phyloP scores from a whole-genome alignment of 371 early-diverging fungal genomes.

The Rhizopus sp. region DNA sequence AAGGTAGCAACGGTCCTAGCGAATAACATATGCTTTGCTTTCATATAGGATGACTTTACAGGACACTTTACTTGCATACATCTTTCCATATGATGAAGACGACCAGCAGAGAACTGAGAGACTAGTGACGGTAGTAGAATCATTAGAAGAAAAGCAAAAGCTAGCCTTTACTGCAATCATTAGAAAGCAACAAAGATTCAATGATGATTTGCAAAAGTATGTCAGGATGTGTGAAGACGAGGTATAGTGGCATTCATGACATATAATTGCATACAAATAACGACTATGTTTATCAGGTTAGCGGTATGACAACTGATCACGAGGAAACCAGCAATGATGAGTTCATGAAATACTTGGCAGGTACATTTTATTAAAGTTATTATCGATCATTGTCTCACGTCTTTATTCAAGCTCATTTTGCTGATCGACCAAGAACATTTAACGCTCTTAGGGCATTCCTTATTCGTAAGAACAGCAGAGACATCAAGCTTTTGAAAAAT shows the following conservation, averaged over 20 bases:
- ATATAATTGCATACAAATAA: not conserved
- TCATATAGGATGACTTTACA: conserved; percentile 42
- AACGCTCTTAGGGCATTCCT: conserved; percentile 30
- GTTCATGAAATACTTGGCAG: conserved; percentile 49
- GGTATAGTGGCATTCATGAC: conserved; percentile 3
- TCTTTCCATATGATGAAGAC: conserved; percentile 47
- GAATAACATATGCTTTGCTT: conserved; percentile 24
- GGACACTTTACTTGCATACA: conserved; percentile 31
- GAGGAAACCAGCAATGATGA: conserved; percentile 26
- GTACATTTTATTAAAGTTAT: conserved; percentile 24
- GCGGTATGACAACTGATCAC: conserved; percentile 10
- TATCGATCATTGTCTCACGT: not conserved
- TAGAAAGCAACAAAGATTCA: conserved; percentile 53
- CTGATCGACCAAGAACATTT: conserved; percentile 53
- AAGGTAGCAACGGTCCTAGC: conserved; percentile 1
- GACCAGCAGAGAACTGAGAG: conserved; percentile 60
- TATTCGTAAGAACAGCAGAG: conserved; percentile 20
- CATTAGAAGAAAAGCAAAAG: conserved; percentile 51
- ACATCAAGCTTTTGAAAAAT: conserved; percentile 24
- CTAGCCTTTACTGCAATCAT: conserved; percentile 59
- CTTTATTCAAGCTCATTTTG: conserved; percentile 37
- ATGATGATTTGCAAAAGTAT: conserved; percentile 49
- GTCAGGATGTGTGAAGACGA: conserved; percentile 47
- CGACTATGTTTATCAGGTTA: conserved; percentile 6
- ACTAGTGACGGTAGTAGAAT: conserved; percentile 51